Evolutionary conservation across 2,329 filamentous ascomycete genomes (phyloP).

Genomic region (Lachnellula subtilissima): DNA sequence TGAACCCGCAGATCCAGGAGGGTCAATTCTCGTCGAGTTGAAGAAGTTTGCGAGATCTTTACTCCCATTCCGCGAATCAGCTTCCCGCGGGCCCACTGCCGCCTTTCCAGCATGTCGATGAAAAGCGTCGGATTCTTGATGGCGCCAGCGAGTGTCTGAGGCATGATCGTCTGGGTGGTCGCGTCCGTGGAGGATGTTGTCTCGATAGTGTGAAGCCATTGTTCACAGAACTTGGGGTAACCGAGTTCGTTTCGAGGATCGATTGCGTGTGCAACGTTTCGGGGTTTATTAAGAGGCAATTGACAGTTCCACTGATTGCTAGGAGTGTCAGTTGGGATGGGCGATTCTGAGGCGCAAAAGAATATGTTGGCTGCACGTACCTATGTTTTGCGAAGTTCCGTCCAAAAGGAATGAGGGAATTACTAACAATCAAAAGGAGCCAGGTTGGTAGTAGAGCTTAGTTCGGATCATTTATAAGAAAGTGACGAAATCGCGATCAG

Average conservation of each 20-base stretch:
- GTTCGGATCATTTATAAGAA: background rate
- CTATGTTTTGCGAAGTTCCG: background rate
- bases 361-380: background rate
- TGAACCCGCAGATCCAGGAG: slow-evolving; percentile 16
- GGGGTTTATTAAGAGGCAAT: background rate
- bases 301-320: background rate
- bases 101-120: slow-evolving; percentile 27
- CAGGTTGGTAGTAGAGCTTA: background rate
- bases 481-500: background rate
- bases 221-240: background rate
- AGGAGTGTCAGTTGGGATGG: background rate
- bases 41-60: slow-evolving; percentile 52
- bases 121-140: slow-evolving; percentile 57
- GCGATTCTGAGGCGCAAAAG: background rate
- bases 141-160: slow-evolving; percentile 56
- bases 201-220: slow-evolving; percentile 26
- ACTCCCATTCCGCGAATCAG: slow-evolving; percentile 40
- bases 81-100: slow-evolving; percentile 34
- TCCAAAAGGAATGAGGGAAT: background rate
- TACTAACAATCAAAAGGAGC: background rate
- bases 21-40: slow-evolving; percentile 47
- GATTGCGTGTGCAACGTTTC: background rate
- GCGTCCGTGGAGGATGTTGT: slow-evolving; percentile 23
- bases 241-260: background rate
- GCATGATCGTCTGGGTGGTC: slow-evolving; percentile 46